Percentiles rank a stretch among this genome's conserved stretches.
Conservation (phyloP, 2,329 filamentous ascomycete species). For the Curvularia verruculosa region DNA sequence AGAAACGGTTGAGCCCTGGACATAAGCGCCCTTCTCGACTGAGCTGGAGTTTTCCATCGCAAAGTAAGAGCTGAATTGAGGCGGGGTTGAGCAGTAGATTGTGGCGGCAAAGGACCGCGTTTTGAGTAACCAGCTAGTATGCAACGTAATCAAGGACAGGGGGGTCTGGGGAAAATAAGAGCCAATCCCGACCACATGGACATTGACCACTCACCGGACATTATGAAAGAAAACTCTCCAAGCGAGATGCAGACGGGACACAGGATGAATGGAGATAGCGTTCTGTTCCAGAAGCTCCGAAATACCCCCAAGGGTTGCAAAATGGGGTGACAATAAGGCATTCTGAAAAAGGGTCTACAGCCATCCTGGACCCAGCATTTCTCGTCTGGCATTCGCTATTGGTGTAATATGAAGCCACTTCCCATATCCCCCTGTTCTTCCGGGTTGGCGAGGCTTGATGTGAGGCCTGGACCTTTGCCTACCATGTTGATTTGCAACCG, state of each 20-base stretch:
- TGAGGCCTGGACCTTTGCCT: conserved; percentile 1
- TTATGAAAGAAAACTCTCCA: not conserved
- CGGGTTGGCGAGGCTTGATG: not conserved
- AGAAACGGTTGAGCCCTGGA: conserved; percentile 14
- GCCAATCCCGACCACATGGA: not conserved
- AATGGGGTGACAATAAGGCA: not conserved
- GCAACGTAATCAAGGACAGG: not conserved
- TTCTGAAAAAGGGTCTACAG: not conserved
- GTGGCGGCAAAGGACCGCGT: not conserved
- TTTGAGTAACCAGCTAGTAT: not conserved
- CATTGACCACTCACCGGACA: not conserved
- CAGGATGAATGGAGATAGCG: not conserved
- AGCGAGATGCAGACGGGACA: not conserved
- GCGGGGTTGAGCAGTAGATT: not conserved
- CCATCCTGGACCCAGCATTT: not conserved
- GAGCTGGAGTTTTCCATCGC: conserved; percentile 10
- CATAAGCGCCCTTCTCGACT: conserved; percentile 18
- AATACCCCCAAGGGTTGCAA: not conserved
- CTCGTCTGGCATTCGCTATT: not conserved
- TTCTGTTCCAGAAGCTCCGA: not conserved
- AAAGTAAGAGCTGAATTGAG: not conserved
- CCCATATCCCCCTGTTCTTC: not conserved
- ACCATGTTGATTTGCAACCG: not conserved
- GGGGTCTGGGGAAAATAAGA: not conserved
- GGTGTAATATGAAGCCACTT: not conserved